These are phyloP conservation scores for Lipomyces chichibuensis DNA, from an alignment of 805 yeast genomes.

Conservation along the genomic window DNA sequence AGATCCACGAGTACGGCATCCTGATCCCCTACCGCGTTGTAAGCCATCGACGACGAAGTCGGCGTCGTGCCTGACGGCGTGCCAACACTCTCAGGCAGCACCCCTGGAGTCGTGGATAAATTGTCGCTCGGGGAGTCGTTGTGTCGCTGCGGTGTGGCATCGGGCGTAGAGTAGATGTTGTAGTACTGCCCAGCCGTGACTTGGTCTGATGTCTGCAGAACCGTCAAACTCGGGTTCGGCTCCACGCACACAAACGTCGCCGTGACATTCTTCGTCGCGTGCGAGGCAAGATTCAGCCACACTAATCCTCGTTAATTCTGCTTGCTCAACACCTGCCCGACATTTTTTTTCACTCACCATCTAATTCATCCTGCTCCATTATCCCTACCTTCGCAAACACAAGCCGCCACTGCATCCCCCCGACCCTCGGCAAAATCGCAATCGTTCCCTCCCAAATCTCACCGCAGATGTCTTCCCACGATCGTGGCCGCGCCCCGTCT, in stretches of 20 bases:
- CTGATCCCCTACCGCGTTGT: constrained; percentile 15
- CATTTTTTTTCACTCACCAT: constrained; percentile 11
- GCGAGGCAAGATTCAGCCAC: constrained; percentile 33
- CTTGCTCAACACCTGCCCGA: too few species aligned
- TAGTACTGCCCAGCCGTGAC: constrained; percentile 11
- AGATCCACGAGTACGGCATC: constrained; percentile 41
- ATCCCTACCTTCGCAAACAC: constrained; percentile 45
- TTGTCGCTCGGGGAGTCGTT: constrained; percentile 39
- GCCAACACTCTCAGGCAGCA: too few species aligned
- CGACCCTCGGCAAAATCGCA: constrained; percentile 33
- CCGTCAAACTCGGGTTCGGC: constrained; percentile 28
- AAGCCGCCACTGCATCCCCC: constrained; percentile 43
- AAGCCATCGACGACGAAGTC: constrained; percentile 1
- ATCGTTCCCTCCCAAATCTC: constrained; percentile 45
- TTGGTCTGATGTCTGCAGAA: constrained; percentile 22
- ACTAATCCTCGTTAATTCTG: background rate
- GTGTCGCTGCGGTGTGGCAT: constrained; percentile 22
- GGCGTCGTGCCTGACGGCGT: background rate
- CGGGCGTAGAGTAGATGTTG: constrained; percentile 21
- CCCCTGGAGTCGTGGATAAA: too few species aligned
- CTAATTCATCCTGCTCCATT: constrained; percentile 43
- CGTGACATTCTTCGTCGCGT: constrained; percentile 16
- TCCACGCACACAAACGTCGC: constrained; percentile 27
- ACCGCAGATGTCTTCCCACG: constrained; percentile 41
- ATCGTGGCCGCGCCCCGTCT: constrained; percentile 33